Percentiles rank a stretch among this genome's conserved stretches.
phyloP scores from a whole-genome alignment of 2,329 filamentous ascomycete species.

The Aspergillus costaricaensis region DNA sequence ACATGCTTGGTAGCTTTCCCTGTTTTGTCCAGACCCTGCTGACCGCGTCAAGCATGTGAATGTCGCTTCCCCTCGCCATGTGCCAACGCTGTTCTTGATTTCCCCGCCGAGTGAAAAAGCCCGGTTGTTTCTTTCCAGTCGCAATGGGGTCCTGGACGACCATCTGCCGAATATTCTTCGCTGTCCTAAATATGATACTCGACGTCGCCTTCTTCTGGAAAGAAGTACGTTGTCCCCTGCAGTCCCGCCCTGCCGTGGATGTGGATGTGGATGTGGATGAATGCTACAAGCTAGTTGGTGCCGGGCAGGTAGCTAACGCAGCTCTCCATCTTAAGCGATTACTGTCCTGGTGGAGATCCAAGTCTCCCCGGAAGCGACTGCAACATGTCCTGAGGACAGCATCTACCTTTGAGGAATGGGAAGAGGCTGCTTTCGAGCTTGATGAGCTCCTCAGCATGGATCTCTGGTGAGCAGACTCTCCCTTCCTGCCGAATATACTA shows the following conservation, averaged over 20 bases:
- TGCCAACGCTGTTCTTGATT: not conserved
- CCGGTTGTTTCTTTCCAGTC: not conserved
- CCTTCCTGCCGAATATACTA: too few relatives aligned
- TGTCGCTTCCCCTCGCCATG: constrained; percentile 6
- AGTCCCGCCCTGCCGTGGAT: not conserved
- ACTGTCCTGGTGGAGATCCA: constrained; percentile 66
- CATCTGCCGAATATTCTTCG: constrained; percentile 31
- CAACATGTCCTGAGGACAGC: constrained; percentile 67
- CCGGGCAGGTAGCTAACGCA: not conserved
- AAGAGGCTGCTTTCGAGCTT: constrained; percentile 77
- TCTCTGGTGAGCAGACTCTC: constrained; percentile 61
- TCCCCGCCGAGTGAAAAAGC: not conserved
- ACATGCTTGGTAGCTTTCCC: not conserved
- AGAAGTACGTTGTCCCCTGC: constrained; percentile 48
- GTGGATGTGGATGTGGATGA: not conserved
- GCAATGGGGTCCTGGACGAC: constrained; percentile 28
- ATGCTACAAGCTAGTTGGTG: not conserved
- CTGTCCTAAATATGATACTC: constrained; percentile 59
- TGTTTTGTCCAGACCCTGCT: not conserved
- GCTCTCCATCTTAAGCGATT: constrained; percentile 58
- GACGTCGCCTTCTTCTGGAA: constrained; percentile 67
- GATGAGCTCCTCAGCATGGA: constrained; percentile 80
- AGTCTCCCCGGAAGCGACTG: constrained; percentile 66
- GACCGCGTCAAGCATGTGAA: constrained; percentile 23
- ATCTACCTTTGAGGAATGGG: constrained; percentile 79